Conservation (phyloP, 306 rosid species). For the Cicer arietinum region DNA sequence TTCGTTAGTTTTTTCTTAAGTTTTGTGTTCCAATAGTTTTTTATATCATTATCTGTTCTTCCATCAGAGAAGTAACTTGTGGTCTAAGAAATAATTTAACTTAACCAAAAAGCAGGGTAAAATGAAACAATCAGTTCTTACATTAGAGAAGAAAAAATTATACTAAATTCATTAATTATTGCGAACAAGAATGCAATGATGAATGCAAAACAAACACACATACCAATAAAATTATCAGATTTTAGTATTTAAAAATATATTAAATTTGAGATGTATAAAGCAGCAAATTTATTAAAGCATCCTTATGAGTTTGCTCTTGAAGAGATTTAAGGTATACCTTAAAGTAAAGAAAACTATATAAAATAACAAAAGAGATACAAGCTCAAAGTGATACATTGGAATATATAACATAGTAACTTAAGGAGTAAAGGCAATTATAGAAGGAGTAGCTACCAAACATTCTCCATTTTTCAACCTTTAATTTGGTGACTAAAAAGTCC, state of each 20-base stretch:
- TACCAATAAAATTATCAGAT: background rate
- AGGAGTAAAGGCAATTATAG: too few species aligned
- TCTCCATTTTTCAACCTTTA: too few species aligned
- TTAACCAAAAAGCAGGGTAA: background rate
- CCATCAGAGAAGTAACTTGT: background rate
- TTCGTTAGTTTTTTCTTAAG: too few species aligned
- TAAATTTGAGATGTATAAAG: too few species aligned
- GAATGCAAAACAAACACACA: background rate
- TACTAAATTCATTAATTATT: background rate
- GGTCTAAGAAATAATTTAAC: background rate
- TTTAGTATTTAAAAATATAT: background rate
- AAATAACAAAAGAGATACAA: background rate
- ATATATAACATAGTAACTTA: too few species aligned
- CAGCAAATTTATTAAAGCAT: background rate
- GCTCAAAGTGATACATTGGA: too few species aligned
- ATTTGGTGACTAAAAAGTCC: too few species aligned
- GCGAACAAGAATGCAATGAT: background rate
- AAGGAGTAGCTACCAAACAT: too few species aligned
- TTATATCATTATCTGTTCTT: background rate
- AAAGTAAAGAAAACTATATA: background rate
- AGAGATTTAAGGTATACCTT: background rate
- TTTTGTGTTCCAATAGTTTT: too few species aligned
- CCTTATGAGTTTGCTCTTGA: background rate
- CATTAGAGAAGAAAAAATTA: background rate
- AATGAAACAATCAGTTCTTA: background rate